These are phyloP conservation scores for Blastobotrys malaysiensis DNA, from an alignment of 1,139 yeast genomes.

Conservation along the genomic window DNA sequence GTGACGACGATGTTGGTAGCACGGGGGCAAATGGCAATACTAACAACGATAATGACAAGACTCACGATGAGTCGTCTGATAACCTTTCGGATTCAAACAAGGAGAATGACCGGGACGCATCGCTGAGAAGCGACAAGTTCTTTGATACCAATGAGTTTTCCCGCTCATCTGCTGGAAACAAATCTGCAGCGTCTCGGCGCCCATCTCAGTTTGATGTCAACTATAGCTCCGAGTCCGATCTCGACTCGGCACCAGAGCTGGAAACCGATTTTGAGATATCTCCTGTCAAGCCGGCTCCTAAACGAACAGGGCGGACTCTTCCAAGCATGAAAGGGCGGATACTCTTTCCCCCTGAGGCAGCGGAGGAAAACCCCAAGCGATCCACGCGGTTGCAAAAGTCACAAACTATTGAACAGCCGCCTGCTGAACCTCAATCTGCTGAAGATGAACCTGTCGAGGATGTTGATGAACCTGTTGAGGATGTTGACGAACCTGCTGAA, in stretches of 20 bases:
- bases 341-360: neutral
- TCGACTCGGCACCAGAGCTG: neutral
- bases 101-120: neutral
- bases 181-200: neutral
- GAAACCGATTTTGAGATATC: neutral
- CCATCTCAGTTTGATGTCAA: neutral
- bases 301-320: neutral
- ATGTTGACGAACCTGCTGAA: conserved; percentile 4
- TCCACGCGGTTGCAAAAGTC: conserved; percentile 14
- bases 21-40: neutral
- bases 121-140: neutral
- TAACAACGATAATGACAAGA: neutral
- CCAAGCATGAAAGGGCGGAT: neutral
- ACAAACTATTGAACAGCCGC: conserved; percentile 17
- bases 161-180: neutral
- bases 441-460: conserved; percentile 5
- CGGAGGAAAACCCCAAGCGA: neutral
- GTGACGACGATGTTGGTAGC: neutral
- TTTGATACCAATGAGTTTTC: neutral
- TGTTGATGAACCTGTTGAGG: neutral
- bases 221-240: neutral
- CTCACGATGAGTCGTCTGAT: neutral
- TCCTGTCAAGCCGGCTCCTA: neutral
- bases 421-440: conserved; percentile 17
- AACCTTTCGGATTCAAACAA: neutral